Evolutionary conservation across 805 yeast genomes (phyloP).

Genomic region (Yarrowia keelungensis): DNA sequence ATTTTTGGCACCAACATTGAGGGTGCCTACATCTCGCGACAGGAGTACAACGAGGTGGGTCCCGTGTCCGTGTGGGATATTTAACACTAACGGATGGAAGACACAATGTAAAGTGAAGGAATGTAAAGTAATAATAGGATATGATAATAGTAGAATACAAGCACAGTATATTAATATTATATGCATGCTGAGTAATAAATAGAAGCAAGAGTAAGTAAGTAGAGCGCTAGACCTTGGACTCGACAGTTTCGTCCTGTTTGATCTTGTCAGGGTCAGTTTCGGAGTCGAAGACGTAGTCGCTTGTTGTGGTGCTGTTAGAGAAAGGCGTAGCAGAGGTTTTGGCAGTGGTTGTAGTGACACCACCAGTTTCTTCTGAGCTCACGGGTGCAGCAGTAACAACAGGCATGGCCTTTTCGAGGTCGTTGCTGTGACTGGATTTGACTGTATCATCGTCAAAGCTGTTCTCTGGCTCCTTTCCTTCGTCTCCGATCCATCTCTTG

Average conservation of each 20-base stretch:
- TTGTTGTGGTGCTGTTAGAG: background rate
- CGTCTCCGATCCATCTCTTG: conserved; percentile 67
- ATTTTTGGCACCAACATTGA: conserved; percentile 70
- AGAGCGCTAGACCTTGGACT: background rate
- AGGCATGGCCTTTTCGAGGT: conserved; percentile 15
- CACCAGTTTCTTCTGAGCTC: too few relatives aligned
- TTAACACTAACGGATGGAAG: conserved; percentile 38
- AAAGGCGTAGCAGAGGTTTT: background rate
- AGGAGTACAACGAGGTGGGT: conserved; percentile 77
- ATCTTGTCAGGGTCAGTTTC: conserved; percentile 19
- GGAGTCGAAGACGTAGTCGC: conserved; percentile 13
- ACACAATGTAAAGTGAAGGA: conserved; percentile 1
- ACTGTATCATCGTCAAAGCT: conserved; percentile 2
- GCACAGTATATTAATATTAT: conserved; percentile 5
- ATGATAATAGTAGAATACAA: background rate
- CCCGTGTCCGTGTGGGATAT: conserved; percentile 83
- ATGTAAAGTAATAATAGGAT: conserved; percentile 20
- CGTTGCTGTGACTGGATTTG: background rate
- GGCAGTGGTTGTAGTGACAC: background rate
- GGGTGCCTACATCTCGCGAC: conserved; percentile 69
- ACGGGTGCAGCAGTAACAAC: conserved; percentile 2
- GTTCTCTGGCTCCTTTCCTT: conserved; percentile 32
- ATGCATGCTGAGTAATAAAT: conserved; percentile 24
- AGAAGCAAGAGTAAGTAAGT: background rate
- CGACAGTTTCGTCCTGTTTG: conserved; percentile 19